phyloP scores from a whole-genome alignment of 148 eudicot species.

The Diospyros lotus region DNA sequence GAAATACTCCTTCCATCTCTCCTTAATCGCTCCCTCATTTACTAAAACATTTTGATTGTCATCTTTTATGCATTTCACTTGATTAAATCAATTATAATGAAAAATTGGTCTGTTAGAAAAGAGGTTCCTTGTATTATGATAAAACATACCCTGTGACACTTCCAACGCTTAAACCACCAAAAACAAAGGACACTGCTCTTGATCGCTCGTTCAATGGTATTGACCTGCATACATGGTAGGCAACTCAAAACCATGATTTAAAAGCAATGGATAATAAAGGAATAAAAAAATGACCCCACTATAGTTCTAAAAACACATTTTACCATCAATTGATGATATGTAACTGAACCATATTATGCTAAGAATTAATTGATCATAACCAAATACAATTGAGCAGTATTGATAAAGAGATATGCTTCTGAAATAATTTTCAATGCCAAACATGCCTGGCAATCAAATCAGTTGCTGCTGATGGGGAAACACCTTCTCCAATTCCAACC shows the following conservation, averaged over 20 bases:
- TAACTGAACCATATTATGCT: neutral
- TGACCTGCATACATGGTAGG: conserved; percentile 43
- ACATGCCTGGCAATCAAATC: conserved; percentile 97
- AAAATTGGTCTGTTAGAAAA: neutral
- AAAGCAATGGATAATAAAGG: neutral
- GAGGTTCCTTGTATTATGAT: neutral
- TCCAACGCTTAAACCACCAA: conserved; percentile 98
- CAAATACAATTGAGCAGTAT: conserved; percentile 9
- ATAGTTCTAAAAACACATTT: neutral
- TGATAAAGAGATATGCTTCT: conserved; percentile 21
- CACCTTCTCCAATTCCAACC: conserved; percentile 99
- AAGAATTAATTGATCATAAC: neutral
- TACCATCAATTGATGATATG: neutral
- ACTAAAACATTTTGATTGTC: too few species aligned
- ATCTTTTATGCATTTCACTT: too few species aligned
- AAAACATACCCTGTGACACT: conserved; percentile 84
- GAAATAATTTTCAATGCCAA: conserved; percentile 20
- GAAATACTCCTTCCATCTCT: too few species aligned
- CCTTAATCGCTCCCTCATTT: too few species aligned
- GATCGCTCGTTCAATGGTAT: conserved; percentile 95
- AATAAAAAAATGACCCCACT: neutral
- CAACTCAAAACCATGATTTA: too few species aligned
- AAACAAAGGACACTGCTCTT: conserved; percentile 93
- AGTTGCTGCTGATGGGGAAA: conserved; percentile 99
- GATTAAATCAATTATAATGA: neutral